phyloP scores from a whole-genome alignment of 2,329 filamentous ascomycete species.

The Ophiostoma perfectum region DNA sequence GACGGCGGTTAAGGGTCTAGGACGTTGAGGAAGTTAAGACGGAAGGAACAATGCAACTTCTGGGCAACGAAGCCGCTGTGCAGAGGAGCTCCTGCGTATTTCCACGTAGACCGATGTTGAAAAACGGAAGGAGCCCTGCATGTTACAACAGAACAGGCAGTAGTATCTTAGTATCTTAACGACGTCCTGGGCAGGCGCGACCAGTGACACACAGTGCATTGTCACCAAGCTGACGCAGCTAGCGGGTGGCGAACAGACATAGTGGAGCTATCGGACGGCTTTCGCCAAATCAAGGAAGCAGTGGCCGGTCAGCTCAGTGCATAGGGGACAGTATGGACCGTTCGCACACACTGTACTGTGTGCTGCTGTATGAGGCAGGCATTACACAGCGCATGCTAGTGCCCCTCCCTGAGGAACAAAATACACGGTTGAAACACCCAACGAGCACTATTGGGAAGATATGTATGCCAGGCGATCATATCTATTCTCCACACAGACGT shows the following conservation, averaged over 20 bases:
- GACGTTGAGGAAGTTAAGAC: neutral
- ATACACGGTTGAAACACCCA: neutral
- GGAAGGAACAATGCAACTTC: neutral
- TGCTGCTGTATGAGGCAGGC: neutral
- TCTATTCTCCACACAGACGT: neutral
- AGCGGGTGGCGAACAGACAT: neutral
- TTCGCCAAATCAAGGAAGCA: neutral
- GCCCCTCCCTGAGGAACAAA: neutral
- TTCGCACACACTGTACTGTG: neutral
- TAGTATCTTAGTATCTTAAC: no score
- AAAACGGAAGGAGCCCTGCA: neutral
- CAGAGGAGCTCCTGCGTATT: neutral
- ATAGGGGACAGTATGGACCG: neutral
- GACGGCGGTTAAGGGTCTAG: slow-evolving; percentile 3
- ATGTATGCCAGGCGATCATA: slow-evolving; percentile 6
- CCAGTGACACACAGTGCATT: neutral
- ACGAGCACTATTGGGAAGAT: no score
- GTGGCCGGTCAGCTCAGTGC: neutral
- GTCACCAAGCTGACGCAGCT: neutral
- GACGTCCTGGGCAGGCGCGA: neutral
- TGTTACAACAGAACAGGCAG: neutral
- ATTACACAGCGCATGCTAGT: neutral
- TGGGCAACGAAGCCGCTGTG: neutral
- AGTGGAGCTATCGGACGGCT: neutral
- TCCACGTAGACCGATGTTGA: neutral